phyloP scores from a whole-genome alignment of 1,284 basidiomycete species.

The Ustilago hordei region DNA sequence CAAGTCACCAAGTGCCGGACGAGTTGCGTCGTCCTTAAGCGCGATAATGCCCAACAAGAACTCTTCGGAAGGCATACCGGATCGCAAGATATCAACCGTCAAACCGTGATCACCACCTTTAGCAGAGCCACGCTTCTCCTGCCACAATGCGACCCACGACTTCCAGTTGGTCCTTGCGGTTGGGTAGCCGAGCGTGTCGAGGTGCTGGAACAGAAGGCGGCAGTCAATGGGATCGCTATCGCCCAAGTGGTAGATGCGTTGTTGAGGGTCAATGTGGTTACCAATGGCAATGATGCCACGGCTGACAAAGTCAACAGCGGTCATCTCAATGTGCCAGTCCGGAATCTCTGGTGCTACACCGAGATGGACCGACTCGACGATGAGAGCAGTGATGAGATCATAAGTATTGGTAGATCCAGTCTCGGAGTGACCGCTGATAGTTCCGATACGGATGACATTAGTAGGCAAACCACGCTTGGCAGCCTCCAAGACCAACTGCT shows the following conservation, averaged over 20 bases:
- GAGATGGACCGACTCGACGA: slow-evolving; percentile 67
- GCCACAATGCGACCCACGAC: slow-evolving; percentile 64
- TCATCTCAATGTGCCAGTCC: slow-evolving; percentile 67
- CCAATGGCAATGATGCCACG: slow-evolving; percentile 63
- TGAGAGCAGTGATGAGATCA: slow-evolving; percentile 65
- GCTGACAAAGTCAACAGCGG: slow-evolving; percentile 66
- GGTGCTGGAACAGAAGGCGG: slow-evolving; percentile 57
- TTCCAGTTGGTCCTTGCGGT: slow-evolving; percentile 61
- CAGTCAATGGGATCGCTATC: slow-evolving; percentile 62
- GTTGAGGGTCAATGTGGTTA: slow-evolving; percentile 54
- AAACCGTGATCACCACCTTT: slow-evolving; percentile 55
- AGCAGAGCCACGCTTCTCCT: slow-evolving; percentile 53
- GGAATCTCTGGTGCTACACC: slow-evolving; percentile 64
- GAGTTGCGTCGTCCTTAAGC: slow-evolving; percentile 65
- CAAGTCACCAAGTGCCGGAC: slow-evolving; percentile 39
- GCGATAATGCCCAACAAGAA: slow-evolving; percentile 57
- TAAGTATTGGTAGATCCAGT: slow-evolving; percentile 67
- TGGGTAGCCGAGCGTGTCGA: slow-evolving; percentile 61
- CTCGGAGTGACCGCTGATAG: slow-evolving; percentile 66
- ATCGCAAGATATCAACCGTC: slow-evolving; percentile 64
- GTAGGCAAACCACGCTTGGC: slow-evolving; percentile 65
- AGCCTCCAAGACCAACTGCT: slow-evolving; percentile 66
- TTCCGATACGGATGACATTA: slow-evolving; percentile 68
- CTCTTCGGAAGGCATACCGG: slow-evolving; percentile 65
- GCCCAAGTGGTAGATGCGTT: slow-evolving; percentile 65